phyloP scores from a whole-genome alignment of 768 basidiomycete species.

The Leccinellum luteum region DNA sequence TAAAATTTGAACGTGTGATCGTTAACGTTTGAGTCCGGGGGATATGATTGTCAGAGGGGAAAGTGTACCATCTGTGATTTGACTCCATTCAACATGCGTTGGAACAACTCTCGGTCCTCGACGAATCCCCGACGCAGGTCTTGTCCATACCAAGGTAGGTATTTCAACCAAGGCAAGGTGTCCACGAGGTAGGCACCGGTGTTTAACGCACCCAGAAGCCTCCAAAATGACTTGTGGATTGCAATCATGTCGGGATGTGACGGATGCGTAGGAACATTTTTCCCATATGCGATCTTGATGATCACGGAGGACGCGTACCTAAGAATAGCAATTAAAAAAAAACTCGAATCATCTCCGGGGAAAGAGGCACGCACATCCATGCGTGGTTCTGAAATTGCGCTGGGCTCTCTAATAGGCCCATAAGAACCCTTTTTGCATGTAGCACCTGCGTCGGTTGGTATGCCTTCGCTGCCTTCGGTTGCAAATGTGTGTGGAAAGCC shows the following conservation, averaged over 20 bases:
- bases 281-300: constrained; percentile 21
- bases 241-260: constrained; percentile 15
- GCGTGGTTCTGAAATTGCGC: constrained; percentile 7
- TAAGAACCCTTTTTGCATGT: constrained; percentile 20
- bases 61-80: constrained; percentile 39
- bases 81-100: constrained; percentile 42
- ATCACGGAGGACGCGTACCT: constrained; percentile 16
- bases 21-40: too few species aligned
- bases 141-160: constrained; percentile 58
- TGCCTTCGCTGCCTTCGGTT: constrained; percentile 41
- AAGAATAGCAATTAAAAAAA: too few species aligned
- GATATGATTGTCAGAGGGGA: not conserved
- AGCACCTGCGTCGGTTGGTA: constrained; percentile 46
- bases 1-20: too few species aligned
- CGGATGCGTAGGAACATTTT: constrained; percentile 7
- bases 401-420: constrained; percentile 13
- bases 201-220: constrained; percentile 21
- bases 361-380: too few species aligned
- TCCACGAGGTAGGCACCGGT: constrained; percentile 35
- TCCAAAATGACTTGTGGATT: constrained; percentile 18
- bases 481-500: constrained; percentile 37
- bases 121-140: constrained; percentile 50
- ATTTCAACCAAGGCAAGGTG: constrained; percentile 30
- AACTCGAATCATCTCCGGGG: too few species aligned
- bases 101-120: constrained; percentile 48